Evolutionary conservation across 2,329 filamentous ascomycete genomes (phyloP).

Genomic region (Ophiosphaerella narmari): DNA sequence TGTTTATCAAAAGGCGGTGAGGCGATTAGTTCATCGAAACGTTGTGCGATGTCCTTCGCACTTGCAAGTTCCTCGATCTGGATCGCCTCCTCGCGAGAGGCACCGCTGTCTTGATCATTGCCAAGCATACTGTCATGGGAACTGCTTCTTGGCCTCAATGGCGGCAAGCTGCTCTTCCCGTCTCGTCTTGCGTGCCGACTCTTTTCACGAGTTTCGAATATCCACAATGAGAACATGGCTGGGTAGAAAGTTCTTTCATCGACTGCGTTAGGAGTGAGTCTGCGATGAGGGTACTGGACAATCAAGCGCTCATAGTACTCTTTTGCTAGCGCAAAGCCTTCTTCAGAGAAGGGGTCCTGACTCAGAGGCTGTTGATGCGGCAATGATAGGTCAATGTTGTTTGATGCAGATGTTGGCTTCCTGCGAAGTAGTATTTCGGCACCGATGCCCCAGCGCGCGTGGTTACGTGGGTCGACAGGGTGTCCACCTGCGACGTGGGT

Average conservation of each 20-base stretch:
- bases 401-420: constrained; percentile 10
- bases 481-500: constrained; percentile 59
- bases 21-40: constrained; percentile 73
- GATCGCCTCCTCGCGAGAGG: constrained; percentile 40
- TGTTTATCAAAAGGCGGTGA: constrained; percentile 73
- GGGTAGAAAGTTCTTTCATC: constrained; percentile 80
- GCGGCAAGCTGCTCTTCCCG: constrained; percentile 1
- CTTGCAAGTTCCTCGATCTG: constrained; percentile 59
- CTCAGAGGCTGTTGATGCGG: not conserved
- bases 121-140: constrained; percentile 14
- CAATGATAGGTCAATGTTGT: not conserved
- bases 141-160: constrained; percentile 14
- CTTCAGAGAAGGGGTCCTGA: constrained; percentile 28
- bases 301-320: constrained; percentile 80
- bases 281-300: constrained; percentile 70
- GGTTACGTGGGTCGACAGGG: constrained; percentile 69
- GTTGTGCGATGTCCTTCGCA: constrained; percentile 66
- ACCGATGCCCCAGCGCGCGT: constrained; percentile 79
- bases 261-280: constrained; percentile 62
- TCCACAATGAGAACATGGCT: constrained; percentile 78
- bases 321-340: constrained; percentile 62
- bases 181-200: constrained; percentile 55
- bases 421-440: constrained; percentile 79
- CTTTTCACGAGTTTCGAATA: constrained; percentile 70
- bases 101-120: constrained; percentile 8